Base-by-base conservation (phyloP, 495 filamentous ascomycete species). In the Aspergillus sclerotiicarbonarius region DNA sequence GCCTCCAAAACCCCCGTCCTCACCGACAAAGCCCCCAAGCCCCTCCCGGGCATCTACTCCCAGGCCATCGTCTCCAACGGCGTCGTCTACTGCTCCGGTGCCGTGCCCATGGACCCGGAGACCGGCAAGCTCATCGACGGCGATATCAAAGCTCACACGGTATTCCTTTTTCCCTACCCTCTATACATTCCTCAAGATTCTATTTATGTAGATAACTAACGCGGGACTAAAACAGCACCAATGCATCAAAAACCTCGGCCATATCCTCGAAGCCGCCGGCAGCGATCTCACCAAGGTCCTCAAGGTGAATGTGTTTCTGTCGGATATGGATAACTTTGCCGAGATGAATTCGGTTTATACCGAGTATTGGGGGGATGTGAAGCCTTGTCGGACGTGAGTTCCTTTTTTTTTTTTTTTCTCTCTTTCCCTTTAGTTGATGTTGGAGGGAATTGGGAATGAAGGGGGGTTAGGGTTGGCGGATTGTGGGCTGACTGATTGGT, bases 251-350 rank as follows among this genome's bases (percentile, higher is more conserved):
- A 91, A 89, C 68, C 76, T 90, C 21, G 72, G 75, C 2, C 79
- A 82, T n/a, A 77, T 91, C 30, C 81, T 91, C 44, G 76, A 83
- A 56, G 87, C 82, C 33, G 83, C 86, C 2, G 84, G 84, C 8
- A 83, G 82, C 43, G 72, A 73, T 39, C 71, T 90, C 51, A 75
- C 75, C 56, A 87, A 87, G 60, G 87, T 89, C 12, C 79, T 90
- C 51, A 88, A 90, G 68, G 82, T 84, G 61, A 87, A 83, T 59
- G 82, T 90, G 46, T 91, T 88, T 68, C 65, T 91, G 41, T 80
- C 82, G 6, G 79, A 79, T 54, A 90, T 91, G 87, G 81, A 82
- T 52, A 80, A 88, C 63, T 90, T 90, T 56, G 79, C 76, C 10
- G 81, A 83, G 45, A 84, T 89, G 82, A 89, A 86, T 57, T 73